Conservation (phyloP, 179 eudicot genomes). For the Beta corolliflora region DNA sequence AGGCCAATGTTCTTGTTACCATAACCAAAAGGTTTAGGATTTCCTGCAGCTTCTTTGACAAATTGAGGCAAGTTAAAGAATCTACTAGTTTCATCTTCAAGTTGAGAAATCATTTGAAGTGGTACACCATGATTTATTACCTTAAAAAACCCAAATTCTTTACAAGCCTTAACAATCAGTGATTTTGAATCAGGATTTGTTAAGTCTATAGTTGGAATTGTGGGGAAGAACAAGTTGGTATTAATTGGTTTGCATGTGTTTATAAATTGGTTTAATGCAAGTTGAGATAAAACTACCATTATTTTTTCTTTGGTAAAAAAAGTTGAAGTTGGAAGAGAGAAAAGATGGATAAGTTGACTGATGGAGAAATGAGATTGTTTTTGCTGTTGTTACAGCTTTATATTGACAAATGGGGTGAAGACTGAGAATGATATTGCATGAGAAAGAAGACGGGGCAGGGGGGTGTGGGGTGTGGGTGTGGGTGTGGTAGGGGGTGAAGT, state of each 20-base stretch:
- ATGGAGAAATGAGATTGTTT: neutral
- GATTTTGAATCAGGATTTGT: conserved; percentile 23
- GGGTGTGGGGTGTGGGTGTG: neutral
- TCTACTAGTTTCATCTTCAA: conserved; percentile 26
- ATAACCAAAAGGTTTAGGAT: conserved; percentile 46
- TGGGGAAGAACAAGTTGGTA: neutral
- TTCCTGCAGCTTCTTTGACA: conserved; percentile 27
- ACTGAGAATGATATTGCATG: neutral
- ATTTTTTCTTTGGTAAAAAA: neutral
- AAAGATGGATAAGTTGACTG: neutral
- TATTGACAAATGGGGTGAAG: neutral
- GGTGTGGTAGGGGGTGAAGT: no score
- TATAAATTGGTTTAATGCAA: conserved; percentile 19
- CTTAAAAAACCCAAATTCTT: conserved; percentile 38
- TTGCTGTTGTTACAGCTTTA: neutral
- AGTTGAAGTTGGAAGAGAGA: neutral
- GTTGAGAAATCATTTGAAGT: conserved; percentile 3
- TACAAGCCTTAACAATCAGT: conserved; percentile 30
- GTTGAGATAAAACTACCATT: conserved; percentile 30
- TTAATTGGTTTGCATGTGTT: conserved; percentile 3
- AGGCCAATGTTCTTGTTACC: conserved; percentile 47
- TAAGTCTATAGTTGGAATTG: conserved; percentile 38
- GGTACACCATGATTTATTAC: conserved; percentile 35
- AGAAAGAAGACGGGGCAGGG: neutral
- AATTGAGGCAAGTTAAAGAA: conserved; percentile 30